These are phyloP conservation scores for Pythium phragmitis DNA, from an alignment of 352 stramenopile species.

Conservation along the genomic window DNA sequence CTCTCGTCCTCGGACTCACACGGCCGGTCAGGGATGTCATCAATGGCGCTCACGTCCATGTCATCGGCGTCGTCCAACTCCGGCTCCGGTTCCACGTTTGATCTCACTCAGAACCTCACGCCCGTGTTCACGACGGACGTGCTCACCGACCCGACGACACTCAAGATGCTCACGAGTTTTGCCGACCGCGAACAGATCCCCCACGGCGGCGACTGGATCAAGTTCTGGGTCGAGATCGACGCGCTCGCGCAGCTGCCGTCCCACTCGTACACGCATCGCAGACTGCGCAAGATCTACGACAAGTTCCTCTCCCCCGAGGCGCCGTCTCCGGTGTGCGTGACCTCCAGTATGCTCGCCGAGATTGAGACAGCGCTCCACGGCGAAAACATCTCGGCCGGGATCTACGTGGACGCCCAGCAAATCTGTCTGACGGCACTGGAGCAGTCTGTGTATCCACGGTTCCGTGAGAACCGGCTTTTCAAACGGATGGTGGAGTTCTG, in stretches of 20 bases:
- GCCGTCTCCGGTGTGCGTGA: constrained; percentile 72
- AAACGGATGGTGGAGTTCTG: constrained; percentile 78
- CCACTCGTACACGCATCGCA: constrained; percentile 77
- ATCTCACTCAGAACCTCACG: constrained; percentile 71
- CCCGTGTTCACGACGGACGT: constrained; percentile 82
- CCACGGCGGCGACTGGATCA: constrained; percentile 59
- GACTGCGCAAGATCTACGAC: constrained; percentile 84
- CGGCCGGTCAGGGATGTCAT: neutral
- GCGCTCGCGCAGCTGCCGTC: constrained; percentile 69
- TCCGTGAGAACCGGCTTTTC: constrained; percentile 75
- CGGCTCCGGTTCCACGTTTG: constrained; percentile 29
- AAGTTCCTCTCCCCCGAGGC: constrained; percentile 80
- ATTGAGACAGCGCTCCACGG: constrained; percentile 62
- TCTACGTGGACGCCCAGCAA: constrained; percentile 65
- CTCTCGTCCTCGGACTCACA: too few species aligned
- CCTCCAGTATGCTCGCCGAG: constrained; percentile 56
- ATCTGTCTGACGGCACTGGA: constrained; percentile 70
- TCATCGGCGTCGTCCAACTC: constrained; percentile 14
- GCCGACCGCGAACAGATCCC: constrained; percentile 54
- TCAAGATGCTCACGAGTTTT: constrained; percentile 74
- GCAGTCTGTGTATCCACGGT: constrained; percentile 72
- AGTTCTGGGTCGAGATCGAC: constrained; percentile 84
- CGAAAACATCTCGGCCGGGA: constrained; percentile 68
- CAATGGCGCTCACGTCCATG: neutral
- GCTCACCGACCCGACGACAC: constrained; percentile 60